Evolutionary conservation across 495 filamentous ascomycete species (phyloP), one percentile per base, ranked within the genome.

Genomic region (Penicillium canescens): DNA sequence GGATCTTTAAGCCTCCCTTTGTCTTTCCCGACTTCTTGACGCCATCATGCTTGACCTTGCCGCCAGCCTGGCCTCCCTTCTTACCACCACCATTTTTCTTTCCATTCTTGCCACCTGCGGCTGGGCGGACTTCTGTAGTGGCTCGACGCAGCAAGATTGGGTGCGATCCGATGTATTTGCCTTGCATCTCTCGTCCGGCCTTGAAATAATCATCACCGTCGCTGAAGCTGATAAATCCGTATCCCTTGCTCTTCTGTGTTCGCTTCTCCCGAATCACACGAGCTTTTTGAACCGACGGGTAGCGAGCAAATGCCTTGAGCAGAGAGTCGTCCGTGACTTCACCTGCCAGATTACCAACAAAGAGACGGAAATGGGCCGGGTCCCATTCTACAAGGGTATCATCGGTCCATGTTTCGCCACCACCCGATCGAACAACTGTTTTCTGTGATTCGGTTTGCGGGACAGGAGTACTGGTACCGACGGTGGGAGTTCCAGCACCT

Each of bases 81-180:
- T 63, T 64, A 31, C 62, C 62, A 35, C 74, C 71, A 45, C 67
- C 62, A 9, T 70, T 67, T 39, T 78, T 78, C 52, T 78, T 77
- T 31, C 72, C 77, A 38, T 66, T 61, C 63, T 78, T 80, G 37
- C 58, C 62, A 50, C 69, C 73, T 13, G 78, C 75, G 20, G 82
- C 78, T 13, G 88, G 84, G 58, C 87, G 89, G 63, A 98, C 86
- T 73, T 98, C 92, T 23, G 95, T 96, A 42, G 86, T 96, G 63
- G 89, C 90, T 62, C 92, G 86, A 69, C 87, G 85, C 54, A 98
- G 77, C 39, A 89, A 75, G 8, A 98, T 85, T 1, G 94, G 94
- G 71, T 98, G 94, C 62, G 91, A 96, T 36, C 95, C 94, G 68
- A 98, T 98, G 67, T 98, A 98, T 76, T 98, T 98, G 42, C 92